Percentiles rank a stretch among this genome's conserved stretches.
phyloP scores from a whole-genome alignment of 2,329 filamentous ascomycete species.

The Purpureocillium takamizusanense region DNA sequence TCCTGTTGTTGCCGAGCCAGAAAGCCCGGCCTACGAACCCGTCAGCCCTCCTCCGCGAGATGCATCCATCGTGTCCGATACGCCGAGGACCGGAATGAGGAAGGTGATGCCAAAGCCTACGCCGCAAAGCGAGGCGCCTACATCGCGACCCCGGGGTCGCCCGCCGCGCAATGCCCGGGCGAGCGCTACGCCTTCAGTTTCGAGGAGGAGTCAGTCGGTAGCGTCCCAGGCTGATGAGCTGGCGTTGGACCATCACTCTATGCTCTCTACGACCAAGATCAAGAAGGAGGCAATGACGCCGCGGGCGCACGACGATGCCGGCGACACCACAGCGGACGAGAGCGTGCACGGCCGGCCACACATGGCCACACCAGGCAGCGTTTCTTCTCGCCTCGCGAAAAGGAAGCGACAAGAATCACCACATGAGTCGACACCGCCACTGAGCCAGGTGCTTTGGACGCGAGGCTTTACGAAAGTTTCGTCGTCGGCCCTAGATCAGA shows the following conservation, averaged over 20 bases:
- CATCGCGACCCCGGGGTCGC: slow-evolving; percentile 24
- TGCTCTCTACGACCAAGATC: slow-evolving; percentile 27
- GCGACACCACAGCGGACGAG: slow-evolving; percentile 48
- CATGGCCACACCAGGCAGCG: slow-evolving; percentile 25
- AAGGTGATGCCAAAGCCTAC: slow-evolving; percentile 21
- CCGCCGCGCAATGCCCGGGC: slow-evolving; percentile 24
- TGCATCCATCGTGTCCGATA: slow-evolving; percentile 26
- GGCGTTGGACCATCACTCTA: slow-evolving; percentile 30
- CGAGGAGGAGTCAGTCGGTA: slow-evolving; percentile 35
- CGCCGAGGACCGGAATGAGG: slow-evolving; percentile 15
- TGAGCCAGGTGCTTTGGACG: slow-evolving; percentile 64
- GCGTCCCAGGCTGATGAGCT: slow-evolving; percentile 39
- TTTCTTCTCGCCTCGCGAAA: slow-evolving; percentile 35
- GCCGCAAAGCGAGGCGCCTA: slow-evolving; percentile 13
- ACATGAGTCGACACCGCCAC: slow-evolving; percentile 39
- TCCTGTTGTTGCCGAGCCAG: slow-evolving; percentile 25
- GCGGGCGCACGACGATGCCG: slow-evolving; percentile 41
- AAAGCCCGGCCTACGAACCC: slow-evolving; percentile 48
- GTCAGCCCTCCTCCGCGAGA: slow-evolving; percentile 43
- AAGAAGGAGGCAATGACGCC: slow-evolving; percentile 54
- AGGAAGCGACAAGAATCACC: slow-evolving; percentile 49
- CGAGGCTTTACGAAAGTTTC: slow-evolving; percentile 68
- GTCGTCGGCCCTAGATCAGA: slow-evolving; percentile 64
- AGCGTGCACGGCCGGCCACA: slow-evolving; percentile 30
- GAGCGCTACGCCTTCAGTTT: slow-evolving; percentile 25